Conservation (phyloP, 73 alveolate species). For the Strombidium stylifer region DNA sequence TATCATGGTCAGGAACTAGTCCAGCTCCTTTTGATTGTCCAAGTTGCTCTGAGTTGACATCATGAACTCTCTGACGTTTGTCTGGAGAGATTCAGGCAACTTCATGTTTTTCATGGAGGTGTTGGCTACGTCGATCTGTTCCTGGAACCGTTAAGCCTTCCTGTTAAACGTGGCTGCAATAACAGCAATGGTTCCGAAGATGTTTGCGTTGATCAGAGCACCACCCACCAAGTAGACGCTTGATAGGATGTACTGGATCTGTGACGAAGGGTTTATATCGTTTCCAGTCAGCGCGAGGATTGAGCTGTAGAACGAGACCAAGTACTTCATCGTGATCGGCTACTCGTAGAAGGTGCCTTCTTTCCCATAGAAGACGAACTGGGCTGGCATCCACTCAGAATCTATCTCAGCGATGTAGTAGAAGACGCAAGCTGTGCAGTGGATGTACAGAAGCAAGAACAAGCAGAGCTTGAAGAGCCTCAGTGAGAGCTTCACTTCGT, state of each 20-base stretch:
- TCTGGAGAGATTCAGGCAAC: conserved; percentile 33
- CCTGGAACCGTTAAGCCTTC: conserved; percentile 36
- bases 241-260: conserved; percentile 5
- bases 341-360: conserved; percentile 8
- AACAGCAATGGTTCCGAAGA: conserved; percentile 70
- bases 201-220: conserved; percentile 57
- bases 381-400: conserved; percentile 61
- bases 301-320: conserved; percentile 49
- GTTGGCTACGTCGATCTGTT: conserved; percentile 48
- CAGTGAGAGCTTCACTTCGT: conserved; percentile 44
- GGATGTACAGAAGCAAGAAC: conserved; percentile 51
- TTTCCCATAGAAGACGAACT: conserved; percentile 1
- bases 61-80: conserved; percentile 23
- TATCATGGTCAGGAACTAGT: conserved; percentile 38
- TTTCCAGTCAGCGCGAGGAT: conserved; percentile 58
- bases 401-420: conserved; percentile 27
- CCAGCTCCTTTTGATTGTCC: conserved; percentile 52
- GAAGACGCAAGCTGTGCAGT: conserved; percentile 67
- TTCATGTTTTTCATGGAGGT: conserved; percentile 50
- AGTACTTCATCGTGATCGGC: conserved; percentile 9
- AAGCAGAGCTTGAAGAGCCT: conserved; percentile 41
- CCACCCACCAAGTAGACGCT: conserved; percentile 37
- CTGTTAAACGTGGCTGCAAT: conserved; percentile 46
- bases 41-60: conserved; percentile 22
- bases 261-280: conserved; percentile 38